Percentiles rank a stretch among this genome's conserved stretches.
Evolutionary conservation across 805 yeast species (phyloP).

Genomic region (Metschnikowia peoriensis): DNA sequence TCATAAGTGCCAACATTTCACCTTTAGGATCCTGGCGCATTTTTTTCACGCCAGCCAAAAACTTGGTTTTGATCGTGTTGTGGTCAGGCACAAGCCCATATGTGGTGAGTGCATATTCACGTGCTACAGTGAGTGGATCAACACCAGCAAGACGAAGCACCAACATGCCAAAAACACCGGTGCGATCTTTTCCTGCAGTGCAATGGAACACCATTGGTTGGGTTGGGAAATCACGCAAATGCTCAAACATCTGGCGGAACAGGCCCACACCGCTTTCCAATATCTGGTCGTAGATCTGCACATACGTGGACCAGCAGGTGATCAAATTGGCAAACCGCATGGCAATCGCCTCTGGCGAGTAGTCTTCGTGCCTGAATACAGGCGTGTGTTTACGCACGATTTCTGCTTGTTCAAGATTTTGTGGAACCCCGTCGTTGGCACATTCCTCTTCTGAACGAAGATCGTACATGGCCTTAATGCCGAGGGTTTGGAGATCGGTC

Average conservation of each 20-base stretch:
- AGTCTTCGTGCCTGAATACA: conserved; percentile 50
- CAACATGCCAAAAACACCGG: conserved; percentile 73
- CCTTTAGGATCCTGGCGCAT: conserved; percentile 26
- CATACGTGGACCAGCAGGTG: conserved; percentile 61
- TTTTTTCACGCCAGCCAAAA: conserved; percentile 29
- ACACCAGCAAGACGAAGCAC: conserved; percentile 63
- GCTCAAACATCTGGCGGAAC: conserved; percentile 50
- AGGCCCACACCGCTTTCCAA: conserved; percentile 48
- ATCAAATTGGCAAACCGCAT: conserved; percentile 51
- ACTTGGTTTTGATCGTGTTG: conserved; percentile 35
- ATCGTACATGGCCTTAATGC: conserved; percentile 60
- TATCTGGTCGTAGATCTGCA: conserved; percentile 59
- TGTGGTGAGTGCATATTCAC: conserved; percentile 76
- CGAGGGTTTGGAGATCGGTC: conserved; percentile 37
- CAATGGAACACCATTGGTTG: conserved; percentile 63
- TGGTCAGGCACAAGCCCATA: conserved; percentile 57
- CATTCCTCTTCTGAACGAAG: conserved; percentile 63
- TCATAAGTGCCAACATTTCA: conserved; percentile 21
- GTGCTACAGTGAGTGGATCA: conserved; percentile 59
- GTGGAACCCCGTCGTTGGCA: conserved; percentile 43
- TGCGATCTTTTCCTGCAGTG: conserved; percentile 85
- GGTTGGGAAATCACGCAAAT: conserved; percentile 51
- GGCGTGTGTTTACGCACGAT: conserved; percentile 54
- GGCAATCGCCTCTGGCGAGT: conserved; percentile 66
- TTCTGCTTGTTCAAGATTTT: conserved; percentile 37